phyloP scores from a whole-genome alignment of 805 yeast species.

The Wickerhamomyces canadensis region DNA sequence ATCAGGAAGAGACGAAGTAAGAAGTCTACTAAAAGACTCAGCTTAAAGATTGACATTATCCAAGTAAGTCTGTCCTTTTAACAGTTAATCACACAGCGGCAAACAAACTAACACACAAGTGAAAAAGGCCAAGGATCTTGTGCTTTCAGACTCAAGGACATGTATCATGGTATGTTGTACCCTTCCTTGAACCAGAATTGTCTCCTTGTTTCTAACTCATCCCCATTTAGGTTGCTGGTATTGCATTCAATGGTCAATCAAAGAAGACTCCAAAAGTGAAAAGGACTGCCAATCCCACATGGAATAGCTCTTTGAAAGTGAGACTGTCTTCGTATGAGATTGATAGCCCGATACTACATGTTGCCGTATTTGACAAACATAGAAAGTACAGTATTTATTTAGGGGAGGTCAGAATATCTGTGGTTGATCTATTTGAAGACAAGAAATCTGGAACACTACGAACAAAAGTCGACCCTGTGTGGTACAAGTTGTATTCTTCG shows the following conservation, averaged over 20 bases:
- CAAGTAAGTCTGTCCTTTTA: slow-evolving; percentile 9
- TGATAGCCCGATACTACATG: slow-evolving; percentile 14
- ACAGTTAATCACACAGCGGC: no score
- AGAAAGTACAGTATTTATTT: slow-evolving; percentile 21
- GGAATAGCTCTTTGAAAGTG: slow-evolving; percentile 17
- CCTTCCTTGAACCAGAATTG: no score
- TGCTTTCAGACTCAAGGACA: slow-evolving; percentile 11
- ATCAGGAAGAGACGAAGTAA: slow-evolving; percentile 5
- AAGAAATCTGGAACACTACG: slow-evolving; percentile 2
- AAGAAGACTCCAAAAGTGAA: slow-evolving; percentile 18
- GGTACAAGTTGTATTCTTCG: slow-evolving; percentile 41
- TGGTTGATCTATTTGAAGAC: slow-evolving; percentile 16
- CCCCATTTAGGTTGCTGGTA: slow-evolving; percentile 19
- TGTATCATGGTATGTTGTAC: slow-evolving; percentile 8
- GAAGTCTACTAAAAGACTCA: slow-evolving; percentile 6
- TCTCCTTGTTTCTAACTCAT: no score
- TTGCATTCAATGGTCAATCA: slow-evolving; percentile 17
- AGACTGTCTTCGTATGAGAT: slow-evolving; percentile 6
- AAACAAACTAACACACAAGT: not conserved
- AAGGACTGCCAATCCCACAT: slow-evolving; percentile 19
- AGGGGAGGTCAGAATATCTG: slow-evolving; percentile 22
- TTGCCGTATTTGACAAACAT: slow-evolving; percentile 24
- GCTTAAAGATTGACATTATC: slow-evolving; percentile 14
- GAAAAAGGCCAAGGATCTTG: slow-evolving; percentile 20
- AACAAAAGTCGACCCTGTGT: slow-evolving; percentile 26